Conservation (phyloP, 164 flowering plant species). For the Macadamia tetraphylla region DNA sequence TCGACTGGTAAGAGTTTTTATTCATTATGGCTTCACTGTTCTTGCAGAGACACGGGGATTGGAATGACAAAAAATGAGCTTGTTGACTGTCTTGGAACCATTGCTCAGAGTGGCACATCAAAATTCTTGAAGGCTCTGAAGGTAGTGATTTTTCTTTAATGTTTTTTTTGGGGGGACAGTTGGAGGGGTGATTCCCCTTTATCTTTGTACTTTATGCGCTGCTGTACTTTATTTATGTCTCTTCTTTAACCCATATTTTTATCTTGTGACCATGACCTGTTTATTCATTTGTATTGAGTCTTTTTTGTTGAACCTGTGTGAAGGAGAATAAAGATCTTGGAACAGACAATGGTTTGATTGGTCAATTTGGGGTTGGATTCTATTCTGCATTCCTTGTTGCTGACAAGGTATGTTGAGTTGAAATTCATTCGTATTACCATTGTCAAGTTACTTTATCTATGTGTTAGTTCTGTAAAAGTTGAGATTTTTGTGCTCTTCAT, state of each 20-base stretch:
- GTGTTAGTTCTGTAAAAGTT: background rate
- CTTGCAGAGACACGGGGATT: constrained; percentile 87
- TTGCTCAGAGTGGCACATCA: constrained; percentile 99
- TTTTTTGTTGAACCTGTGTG: background rate
- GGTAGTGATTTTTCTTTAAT: constrained; percentile 29
- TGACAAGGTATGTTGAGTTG: constrained; percentile 47
- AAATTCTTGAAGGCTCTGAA: constrained; percentile 84
- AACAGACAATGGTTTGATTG: constrained; percentile 83
- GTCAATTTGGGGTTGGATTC: constrained; percentile 99
- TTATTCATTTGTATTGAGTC: background rate
- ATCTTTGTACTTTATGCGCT: background rate
- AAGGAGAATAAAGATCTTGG: constrained; percentile 92
- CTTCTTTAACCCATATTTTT: background rate
- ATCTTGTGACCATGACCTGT: background rate
- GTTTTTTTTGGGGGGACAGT: too few relatives aligned
- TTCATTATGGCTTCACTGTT: background rate
- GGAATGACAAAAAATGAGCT: constrained; percentile 98
- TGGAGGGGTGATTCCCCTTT: background rate
- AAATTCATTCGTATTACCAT: background rate
- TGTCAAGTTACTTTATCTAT: background rate
- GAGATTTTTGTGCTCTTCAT: background rate
- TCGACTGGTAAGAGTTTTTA: background rate
- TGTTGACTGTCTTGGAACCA: constrained; percentile 94
- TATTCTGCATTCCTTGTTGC: constrained; percentile 96
- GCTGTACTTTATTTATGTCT: background rate